These are phyloP conservation scores for Cyberlindnera nakhonratchasimensis DNA, from an alignment of 805 yeast genomes.

Conservation along the genomic window DNA sequence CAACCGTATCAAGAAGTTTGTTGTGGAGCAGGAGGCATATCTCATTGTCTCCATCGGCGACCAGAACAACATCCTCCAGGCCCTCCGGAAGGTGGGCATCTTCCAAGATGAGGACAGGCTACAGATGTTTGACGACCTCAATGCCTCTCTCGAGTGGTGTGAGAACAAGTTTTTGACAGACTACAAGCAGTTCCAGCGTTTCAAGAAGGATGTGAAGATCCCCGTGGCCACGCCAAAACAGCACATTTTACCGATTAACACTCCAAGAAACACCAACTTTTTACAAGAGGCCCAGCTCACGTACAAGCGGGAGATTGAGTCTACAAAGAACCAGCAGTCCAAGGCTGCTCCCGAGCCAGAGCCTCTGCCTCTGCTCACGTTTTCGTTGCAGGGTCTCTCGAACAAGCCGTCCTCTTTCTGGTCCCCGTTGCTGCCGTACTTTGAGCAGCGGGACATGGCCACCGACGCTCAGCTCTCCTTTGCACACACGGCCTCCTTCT, in stretches of 20 bases:
- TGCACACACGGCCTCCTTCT: slow-evolving; percentile 32
- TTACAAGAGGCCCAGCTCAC: slow-evolving; percentile 37
- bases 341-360: slow-evolving; percentile 9
- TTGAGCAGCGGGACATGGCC: slow-evolving; percentile 42
- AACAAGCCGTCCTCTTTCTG: slow-evolving; percentile 11
- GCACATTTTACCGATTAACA: slow-evolving; percentile 25
- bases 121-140: slow-evolving; percentile 72
- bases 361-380: slow-evolving; percentile 11
- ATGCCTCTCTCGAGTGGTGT: slow-evolving; percentile 93
- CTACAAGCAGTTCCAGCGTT: slow-evolving; percentile 33
- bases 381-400: slow-evolving; percentile 14
- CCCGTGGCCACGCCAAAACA: slow-evolving; percentile 4
- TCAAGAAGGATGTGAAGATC: slow-evolving; percentile 11
- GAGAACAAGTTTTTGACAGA: slow-evolving; percentile 75
- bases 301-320: slow-evolving; percentile 16
- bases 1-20: slow-evolving; percentile 75
- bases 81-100: slow-evolving; percentile 80
- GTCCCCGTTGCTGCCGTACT: slow-evolving; percentile 7
- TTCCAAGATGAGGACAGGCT: slow-evolving; percentile 43
- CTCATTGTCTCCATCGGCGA: slow-evolving; percentile 76
- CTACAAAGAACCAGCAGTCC: slow-evolving; percentile 30
- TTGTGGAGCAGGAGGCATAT: slow-evolving; percentile 64
- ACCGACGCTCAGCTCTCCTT: slow-evolving; percentile 48
- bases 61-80: slow-evolving; percentile 62
- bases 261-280: slow-evolving; percentile 41